Conservation (phyloP, 2,329 filamentous ascomycete species). For the Talaromyces sp. region DNA sequence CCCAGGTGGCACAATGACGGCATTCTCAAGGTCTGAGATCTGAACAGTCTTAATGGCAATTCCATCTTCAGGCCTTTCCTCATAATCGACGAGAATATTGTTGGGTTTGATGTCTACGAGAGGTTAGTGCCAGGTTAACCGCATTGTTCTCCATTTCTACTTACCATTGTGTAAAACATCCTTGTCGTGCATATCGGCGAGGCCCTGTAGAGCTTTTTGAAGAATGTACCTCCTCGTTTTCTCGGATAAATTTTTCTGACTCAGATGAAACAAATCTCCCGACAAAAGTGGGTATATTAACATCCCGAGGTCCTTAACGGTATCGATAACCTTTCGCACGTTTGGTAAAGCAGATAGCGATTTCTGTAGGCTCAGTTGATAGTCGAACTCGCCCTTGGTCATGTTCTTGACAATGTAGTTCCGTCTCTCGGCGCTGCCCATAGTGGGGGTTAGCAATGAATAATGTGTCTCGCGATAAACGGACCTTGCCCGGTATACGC, state of each 20-base stretch:
- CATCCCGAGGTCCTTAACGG: conserved; percentile 13
- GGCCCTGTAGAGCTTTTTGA: conserved; percentile 20
- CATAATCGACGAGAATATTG: conserved; percentile 31
- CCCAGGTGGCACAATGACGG: conserved; percentile 21
- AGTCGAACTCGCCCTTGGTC: conserved; percentile 27
- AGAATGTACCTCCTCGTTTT: conserved; percentile 15
- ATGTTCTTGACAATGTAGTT: conserved; percentile 17
- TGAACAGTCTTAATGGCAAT: conserved; percentile 22
- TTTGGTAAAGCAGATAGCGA: conserved; percentile 21
- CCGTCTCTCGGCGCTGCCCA: background rate
- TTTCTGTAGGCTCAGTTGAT: conserved; percentile 25
- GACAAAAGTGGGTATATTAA: conserved; percentile 20
- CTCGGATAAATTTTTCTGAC: background rate
- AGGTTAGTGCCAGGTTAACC: conserved; percentile 8
- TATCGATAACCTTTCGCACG: conserved; percentile 24
- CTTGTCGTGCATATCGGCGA: conserved; percentile 29
- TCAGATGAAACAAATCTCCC: conserved; percentile 16
- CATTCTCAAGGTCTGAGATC: conserved; percentile 28
- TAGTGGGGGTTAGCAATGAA: too few species aligned
- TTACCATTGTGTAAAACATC: conserved; percentile 29
- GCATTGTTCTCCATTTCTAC: conserved; percentile 5
- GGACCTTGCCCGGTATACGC: too few species aligned
- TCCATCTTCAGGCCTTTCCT: conserved; percentile 16
- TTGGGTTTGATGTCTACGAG: conserved; percentile 30
- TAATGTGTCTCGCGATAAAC: too few species aligned